Evolutionary conservation across 805 yeast species (phyloP), one percentile per base, ranked within the genome.

Genomic region (Lipomyces kockii): DNA sequence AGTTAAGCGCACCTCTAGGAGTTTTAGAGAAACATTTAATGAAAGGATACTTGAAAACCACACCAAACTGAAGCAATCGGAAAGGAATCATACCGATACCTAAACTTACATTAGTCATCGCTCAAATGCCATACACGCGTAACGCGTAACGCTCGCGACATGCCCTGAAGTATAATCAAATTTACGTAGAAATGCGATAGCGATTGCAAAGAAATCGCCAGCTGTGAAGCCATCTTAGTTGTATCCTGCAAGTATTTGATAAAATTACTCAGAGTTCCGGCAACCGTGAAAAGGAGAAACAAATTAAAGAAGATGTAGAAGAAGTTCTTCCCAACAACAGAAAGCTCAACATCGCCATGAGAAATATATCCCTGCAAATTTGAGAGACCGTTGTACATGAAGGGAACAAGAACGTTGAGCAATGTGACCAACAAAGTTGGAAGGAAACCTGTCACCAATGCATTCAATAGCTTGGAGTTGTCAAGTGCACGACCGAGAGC

Each of bases 301-400:
- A 95, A 83, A 78, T 94, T 94, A 71, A 94, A 97, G 80, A 95
- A 95, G 49, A 93, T 90, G 78, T 92, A 95, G 77, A 95, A 93
- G 80, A 93, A 94, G 80, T 95, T 95, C 79, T 94, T 94, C 34
- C 95, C 87, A 2, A 94, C 96, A 29, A 92, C 86, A 0, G 97
- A 89, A 20, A 92, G 80, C 76, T 95, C 98, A 72, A 91, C 97
- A 72, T 95, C 98, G 52, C 97, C 93, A 74, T 90, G 89, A 5
- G 98, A 92, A 0, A 96, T 88, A 74, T 86, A 91, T 0, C 98
- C 98, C 80, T 94, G 99, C 60, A 85, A 83, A 2, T 87, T 82
- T 0, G 98, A 89, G 60, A 94, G 80, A 85, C 90, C 91, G 58
- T 90, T 91, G 76, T 91, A 93, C 60, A 94, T 81, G 75, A 88